phyloP scores from a whole-genome alignment of 345 rosid species.

The Carallia pectinifolia region DNA sequence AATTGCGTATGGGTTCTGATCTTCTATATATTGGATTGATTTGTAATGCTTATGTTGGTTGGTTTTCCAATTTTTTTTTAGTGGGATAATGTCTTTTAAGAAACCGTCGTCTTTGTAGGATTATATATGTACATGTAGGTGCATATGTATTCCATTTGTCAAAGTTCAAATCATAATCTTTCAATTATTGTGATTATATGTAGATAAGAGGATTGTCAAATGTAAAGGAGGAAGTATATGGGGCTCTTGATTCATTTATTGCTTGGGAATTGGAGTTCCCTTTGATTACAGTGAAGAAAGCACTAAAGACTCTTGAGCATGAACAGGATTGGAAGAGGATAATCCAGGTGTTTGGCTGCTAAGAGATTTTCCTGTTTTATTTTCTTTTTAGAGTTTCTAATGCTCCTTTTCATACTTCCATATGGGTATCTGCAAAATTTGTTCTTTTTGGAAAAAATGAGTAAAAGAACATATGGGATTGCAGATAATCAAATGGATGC shows the following conservation, averaged over 20 bases:
- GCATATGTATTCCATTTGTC: too few species aligned
- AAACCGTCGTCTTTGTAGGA: too few species aligned
- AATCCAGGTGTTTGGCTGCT: conserved; percentile 53
- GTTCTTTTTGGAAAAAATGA: background rate
- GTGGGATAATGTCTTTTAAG: background rate
- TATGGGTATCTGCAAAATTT: background rate
- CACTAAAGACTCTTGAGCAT: conserved; percentile 64
- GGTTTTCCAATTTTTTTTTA: background rate
- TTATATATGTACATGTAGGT: too few species aligned
- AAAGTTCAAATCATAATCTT: background rate
- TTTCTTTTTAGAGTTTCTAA: background rate
- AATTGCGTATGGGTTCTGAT: too few species aligned
- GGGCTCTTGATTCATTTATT: conserved; percentile 87
- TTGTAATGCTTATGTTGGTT: background rate
- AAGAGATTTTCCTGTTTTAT: background rate
- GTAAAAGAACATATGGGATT: conserved; percentile 4
- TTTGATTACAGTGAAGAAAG: conserved; percentile 77
- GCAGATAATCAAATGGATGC: conserved; percentile 91
- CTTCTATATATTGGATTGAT: too few species aligned
- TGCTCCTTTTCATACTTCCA: too few species aligned
- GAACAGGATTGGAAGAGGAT: conserved; percentile 89
- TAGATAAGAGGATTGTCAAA: conserved; percentile 72
- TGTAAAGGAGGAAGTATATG: conserved; percentile 89
- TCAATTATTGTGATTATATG: conserved; percentile 12
- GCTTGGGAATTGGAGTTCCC: conserved; percentile 97